Base-by-base conservation (phyloP, 352 stramenopile species). In the Blastocystis sp. region DNA sequence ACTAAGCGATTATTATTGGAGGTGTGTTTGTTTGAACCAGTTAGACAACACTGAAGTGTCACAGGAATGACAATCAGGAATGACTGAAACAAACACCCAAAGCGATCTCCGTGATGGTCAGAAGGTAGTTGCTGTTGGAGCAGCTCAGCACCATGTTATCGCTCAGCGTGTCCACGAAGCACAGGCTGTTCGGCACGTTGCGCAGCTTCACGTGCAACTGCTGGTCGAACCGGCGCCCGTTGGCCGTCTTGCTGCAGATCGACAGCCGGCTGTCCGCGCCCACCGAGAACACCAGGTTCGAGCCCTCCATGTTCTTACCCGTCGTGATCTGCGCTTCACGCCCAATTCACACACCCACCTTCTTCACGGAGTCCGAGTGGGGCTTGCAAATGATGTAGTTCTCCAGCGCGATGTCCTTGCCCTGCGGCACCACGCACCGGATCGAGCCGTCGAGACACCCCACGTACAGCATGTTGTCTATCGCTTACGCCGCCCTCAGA, bases 251-350 rank as follows among this genome's bases (percentile, higher is more conserved):
- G 38, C 66, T 77, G 66, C 66, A 77, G 52, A 77, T 60, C 7
- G 66, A 77, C 66, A 77, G 53, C 2, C 66, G 43, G 19, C 66
- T 77, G 45, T 77, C 66, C 19, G 34, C 14, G 28, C 66, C 66
- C 1, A 77, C 66, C 1, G 66, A 60, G 60, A 77, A 77, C 2
- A 77, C 38, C 3, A 77, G 52, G 60, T 60, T 77, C 19, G 66
- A 77, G n/a, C 66, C 66, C 66, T 77, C 66, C 38, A 77, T 77
- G 34, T 77, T 77, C 66, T 77, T 77, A 2, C 66, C 66, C n/a
- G 38, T 60, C 34, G 66, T 77, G 45, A 77, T 56, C 64, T 71
- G 23, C 14, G 40, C 11, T 2, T 71, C 2, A 71, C 0, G 17
- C 0, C 4, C 0, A 3, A 23, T 0, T 48, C 23, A 0, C 64